Base-by-base conservation (phyloP, 352 stramenopile species). In the Phytophthora gonapodyides region DNA sequence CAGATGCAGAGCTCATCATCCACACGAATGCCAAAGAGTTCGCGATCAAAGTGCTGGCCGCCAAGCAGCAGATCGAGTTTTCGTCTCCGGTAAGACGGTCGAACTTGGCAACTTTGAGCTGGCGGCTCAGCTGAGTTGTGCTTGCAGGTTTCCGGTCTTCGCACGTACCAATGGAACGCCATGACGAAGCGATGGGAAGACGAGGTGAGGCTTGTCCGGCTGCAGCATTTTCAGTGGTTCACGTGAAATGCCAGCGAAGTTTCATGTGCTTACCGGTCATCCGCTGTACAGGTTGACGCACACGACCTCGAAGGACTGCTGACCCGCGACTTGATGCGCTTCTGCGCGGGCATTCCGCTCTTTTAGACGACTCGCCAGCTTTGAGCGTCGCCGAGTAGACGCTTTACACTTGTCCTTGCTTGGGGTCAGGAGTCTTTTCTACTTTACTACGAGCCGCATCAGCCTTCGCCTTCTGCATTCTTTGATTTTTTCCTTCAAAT, bases 271-370 rank as follows among this genome's bases (percentile, higher is more conserved):
- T 31, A 71, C 52, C 41, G 27, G 11, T 7, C n/a, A 40, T 46
- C 9, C 41, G 12, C 37, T 59, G 17, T 19, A 27, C 40, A 94
- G 84, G 71, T 61, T 13, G 85, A 94, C 61, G 75, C 75, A 30
- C 85, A 94, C 57, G 85, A 94, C 53, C 76, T 92, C 31, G 85
- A 92, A 76, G 85, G 85, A 17, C 63, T 94, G 11, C 53, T 94
- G 11, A 94, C 85, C 16, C 82, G 85, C 36, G 85, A 94, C 56
- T 69, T 94, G 49, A 94, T 94, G 85, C 82, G 82, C 30, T 66
- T 82, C 27, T 94, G 85, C 71, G 68, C 71, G 4, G 85, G 85
- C 9, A 75, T 92, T 17, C 85, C 85, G 10, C 55, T 72, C 47
- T 94, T 94, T 69, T 94, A 86, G 51, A 31, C 27, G 7, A 38